A percentile compares a stretch with the other conserved stretches of the same genome.
These are phyloP conservation scores for Clavispora fructus DNA, from an alignment of 805 yeast genomes.

Conservation along the genomic window DNA sequence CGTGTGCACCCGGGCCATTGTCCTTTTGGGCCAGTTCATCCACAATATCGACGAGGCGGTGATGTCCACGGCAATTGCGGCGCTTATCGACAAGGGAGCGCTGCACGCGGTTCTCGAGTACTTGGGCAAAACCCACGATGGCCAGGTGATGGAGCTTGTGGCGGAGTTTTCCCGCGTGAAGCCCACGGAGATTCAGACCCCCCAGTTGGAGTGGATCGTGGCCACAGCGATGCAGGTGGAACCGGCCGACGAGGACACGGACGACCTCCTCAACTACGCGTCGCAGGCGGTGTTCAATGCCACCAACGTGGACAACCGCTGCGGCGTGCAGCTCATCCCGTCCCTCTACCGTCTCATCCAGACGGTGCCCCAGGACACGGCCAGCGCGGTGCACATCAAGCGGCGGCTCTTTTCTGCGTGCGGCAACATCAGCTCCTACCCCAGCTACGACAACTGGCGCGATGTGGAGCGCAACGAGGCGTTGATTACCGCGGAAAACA, in stretches of 20 bases:
- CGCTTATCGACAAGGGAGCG: neutral
- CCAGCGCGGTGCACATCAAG: conserved; percentile 11
- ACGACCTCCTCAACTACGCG: neutral
- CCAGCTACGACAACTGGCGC: conserved; percentile 18
- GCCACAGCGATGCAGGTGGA: neutral
- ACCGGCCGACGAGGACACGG: neutral
- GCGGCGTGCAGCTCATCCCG: neutral
- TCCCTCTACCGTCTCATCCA: neutral
- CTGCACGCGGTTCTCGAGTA: neutral
- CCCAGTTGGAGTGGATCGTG: neutral
- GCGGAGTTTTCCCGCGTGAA: conserved; percentile 1
- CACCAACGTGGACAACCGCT: conserved; percentile 17
- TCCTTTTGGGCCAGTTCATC: conserved; percentile 30
- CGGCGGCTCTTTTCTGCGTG: conserved; percentile 29
- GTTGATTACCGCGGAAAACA: neutral
- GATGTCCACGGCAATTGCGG: conserved; percentile 2
- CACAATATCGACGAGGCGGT: conserved; percentile 20
- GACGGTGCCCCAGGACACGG: neutral
- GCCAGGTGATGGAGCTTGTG: conserved; percentile 5
- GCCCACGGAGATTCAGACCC: neutral
- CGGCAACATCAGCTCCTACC: conserved; percentile 32
- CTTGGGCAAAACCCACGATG: neutral
- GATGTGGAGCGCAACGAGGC: conserved; percentile 17
- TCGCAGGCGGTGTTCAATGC: conserved; percentile 12
- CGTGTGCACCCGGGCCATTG: conserved; percentile 10